phyloP scores from a whole-genome alignment of 495 filamentous ascomycete genomes.

The Penicillium herquei region DNA sequence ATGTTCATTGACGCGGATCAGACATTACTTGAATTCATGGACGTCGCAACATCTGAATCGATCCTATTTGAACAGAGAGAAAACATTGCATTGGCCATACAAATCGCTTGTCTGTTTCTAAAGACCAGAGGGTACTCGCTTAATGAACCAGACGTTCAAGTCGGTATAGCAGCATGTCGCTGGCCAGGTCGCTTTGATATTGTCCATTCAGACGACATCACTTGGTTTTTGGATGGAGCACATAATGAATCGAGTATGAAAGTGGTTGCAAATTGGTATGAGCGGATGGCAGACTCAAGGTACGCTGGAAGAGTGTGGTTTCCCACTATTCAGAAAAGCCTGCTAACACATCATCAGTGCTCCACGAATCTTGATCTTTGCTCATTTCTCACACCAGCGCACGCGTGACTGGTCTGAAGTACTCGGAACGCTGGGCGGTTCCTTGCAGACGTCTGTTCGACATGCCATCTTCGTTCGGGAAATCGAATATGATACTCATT shows the following conservation, averaged over 20 bases:
- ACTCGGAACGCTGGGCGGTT: neutral
- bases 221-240: conserved; percentile 50
- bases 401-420: conserved; percentile 1
- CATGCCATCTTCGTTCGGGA: neutral
- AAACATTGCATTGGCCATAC: conserved; percentile 42
- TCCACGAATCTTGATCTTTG: conserved; percentile 2
- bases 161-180: conserved; percentile 37
- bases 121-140: conserved; percentile 16
- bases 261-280: conserved; percentile 44
- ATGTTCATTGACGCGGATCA: conserved; percentile 50
- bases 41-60: conserved; percentile 15
- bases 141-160: conserved; percentile 21
- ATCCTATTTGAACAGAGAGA: conserved; percentile 32
- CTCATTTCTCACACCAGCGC: conserved; percentile 4
- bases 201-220: conserved; percentile 22
- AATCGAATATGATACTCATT: neutral
- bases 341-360: neutral
- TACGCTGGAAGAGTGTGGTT: neutral
- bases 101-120: conserved; percentile 25
- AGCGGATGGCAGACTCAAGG: neutral
- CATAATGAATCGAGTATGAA: conserved; percentile 48
- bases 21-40: conserved; percentile 14
- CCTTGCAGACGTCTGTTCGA: neutral
- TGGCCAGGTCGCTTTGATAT: conserved; percentile 49
- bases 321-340: neutral